Evolutionary conservation across 345 rosid species (phyloP).

Genomic region (Barbarea vulgaris): DNA sequence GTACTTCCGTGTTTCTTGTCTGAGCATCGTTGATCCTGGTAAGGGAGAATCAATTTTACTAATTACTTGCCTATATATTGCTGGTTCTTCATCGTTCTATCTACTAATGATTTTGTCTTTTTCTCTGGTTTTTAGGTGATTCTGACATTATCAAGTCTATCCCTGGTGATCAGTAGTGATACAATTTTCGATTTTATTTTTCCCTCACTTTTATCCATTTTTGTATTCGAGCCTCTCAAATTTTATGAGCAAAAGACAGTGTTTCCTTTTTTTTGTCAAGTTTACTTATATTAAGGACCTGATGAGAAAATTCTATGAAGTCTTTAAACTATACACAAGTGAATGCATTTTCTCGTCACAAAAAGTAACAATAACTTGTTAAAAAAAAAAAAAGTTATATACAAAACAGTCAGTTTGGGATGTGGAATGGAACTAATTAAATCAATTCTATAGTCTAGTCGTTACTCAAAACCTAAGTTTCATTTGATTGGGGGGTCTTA

Average conservation of each 20-base stretch:
- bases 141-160: conserved; percentile 75
- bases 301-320: not conserved
- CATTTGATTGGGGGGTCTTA: no score
- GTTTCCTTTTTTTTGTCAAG: not conserved
- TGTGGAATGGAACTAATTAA: not conserved
- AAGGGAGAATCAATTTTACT: not conserved
- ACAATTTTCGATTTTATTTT: not conserved
- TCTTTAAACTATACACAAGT: not conserved
- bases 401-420: not conserved
- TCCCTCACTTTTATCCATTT: not conserved
- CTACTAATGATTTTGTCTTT: not conserved
- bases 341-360: not conserved
- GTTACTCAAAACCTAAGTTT: no score
- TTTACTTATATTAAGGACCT: not conserved
- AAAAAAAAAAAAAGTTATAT: not conserved
- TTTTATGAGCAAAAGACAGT: conserved; percentile 5
- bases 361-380: not conserved
- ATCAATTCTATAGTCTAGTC: not conserved
- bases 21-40: conserved; percentile 73
- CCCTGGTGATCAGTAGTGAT: conserved; percentile 66
- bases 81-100: not conserved
- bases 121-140: conserved; percentile 51
- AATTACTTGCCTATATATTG: not conserved
- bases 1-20: conserved; percentile 73
- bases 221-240: conserved; percentile 24